Evolutionary conservation across 148 eudicot genomes (phyloP), one percentile per base, ranked within the genome.

Genomic region (Euryodendron excelsum): DNA sequence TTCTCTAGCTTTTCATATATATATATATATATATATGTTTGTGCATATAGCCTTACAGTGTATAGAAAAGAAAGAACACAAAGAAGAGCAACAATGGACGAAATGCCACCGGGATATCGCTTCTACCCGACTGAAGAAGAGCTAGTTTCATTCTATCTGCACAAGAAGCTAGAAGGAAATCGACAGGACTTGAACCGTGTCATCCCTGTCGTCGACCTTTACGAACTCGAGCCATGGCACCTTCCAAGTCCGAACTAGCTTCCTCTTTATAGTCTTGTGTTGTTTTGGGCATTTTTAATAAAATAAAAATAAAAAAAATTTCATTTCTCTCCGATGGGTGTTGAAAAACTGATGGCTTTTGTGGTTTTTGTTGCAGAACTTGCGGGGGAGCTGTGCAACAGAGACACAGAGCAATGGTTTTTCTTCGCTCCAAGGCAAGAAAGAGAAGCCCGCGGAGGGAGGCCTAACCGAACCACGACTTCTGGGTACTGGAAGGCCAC

Each of bases 401-500:
- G 77, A 48, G 92, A 89, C 37, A 82, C 52, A 0, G 92, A 87
- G 80, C 90, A 89, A 31, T 89, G 92, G 90, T 87, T 87, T 76
- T 89, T 87, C 84, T 89, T 89, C 30, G 76, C 73, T 23, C 90
- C 87, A 33, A 80, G 78, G 50, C 87, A 87, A 33, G 90, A 89
- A 69, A 81, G 84, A 30, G 90, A 89, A 63, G 87, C 78, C 2
- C 83, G 85, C 39, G 92, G 92, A n/a, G 90, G 89, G 56, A 84
- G 87, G 67, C 86, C 92, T 0, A 87, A 66, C 61, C 76, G 92
- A 8, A 85, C 86, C 48, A 89, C 90, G 0, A 72, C 39, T 69
- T 63, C 86, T 11, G 92, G 92, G 0, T 89, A 89, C 74, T 89
- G 92, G 92, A 89, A 89, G 79, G 89, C 89, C 13, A 89, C 92